Base-by-base conservation (phyloP, 2,329 filamentous ascomycete genomes). In the Cryphonectria carpinicola region DNA sequence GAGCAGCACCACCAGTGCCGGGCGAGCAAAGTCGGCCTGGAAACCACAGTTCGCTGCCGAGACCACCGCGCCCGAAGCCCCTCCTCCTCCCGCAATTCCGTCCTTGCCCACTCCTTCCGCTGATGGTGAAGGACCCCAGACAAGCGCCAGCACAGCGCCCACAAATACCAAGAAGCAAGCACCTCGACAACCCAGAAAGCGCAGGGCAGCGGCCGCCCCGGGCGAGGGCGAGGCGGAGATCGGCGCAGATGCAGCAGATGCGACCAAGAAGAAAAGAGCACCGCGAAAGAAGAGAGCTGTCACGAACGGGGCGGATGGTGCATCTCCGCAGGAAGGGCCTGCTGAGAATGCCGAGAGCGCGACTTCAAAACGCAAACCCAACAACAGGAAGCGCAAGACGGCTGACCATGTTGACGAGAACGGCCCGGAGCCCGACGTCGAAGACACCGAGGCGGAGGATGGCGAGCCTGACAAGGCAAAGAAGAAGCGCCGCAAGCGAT, bases 401-500 rank as follows among this genome's bases (percentile, higher is more conserved):
- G 46, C 66, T 46, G 68, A 52, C 3, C 60, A 52, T 32, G 28
- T 52, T 7, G 39, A 28, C 35, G 68, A 54, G 35, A 49, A 52
- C n/a, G 43, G 61, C 17, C 43, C 17, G 63, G 61, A 28, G 39
- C 52, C 74, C n/a, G 76, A 74, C 43, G 73, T 17, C 49, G 28
- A 35, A 58, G 54, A 32, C 13, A 58, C 54, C 13, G 54, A 70
- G 67, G 28, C 70, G 67, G 64, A 52, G n/a, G 63, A 39, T 13
- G 63, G 60, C 49, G 54, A 68, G 54, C 63, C 76, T 64, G 72
- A 75, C 39, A 74, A 75, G 7, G 75, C 76, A 2, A 74, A 76
- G 66, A 63, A 56, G 41, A 61, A 76, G 67, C 75, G 82, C 72
- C 75, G 80, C 60, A 80, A 83, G 67, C 84, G 87, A 70, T 84